Conservation (phyloP, 345 rosid species). For the Euclidium syriacum region DNA sequence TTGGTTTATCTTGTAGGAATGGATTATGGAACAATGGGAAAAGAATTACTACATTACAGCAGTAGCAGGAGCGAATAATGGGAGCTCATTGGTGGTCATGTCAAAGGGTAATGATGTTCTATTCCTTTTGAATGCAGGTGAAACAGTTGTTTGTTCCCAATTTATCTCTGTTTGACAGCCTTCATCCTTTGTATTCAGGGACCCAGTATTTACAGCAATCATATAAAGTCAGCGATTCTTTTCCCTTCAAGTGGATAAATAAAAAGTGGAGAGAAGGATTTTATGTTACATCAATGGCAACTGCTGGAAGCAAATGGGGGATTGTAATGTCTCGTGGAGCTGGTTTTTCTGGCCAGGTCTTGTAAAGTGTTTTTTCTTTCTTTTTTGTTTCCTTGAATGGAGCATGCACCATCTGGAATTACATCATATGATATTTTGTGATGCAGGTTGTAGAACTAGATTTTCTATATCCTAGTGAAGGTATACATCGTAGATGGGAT, state of each 20-base stretch:
- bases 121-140: neutral
- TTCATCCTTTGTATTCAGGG: conserved; percentile 41
- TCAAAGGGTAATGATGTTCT: conserved; percentile 64
- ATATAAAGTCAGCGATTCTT: conserved; percentile 92
- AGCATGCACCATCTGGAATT: neutral
- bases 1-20: conserved; percentile 47
- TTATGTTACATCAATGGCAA: conserved; percentile 89
- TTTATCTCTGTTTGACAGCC: neutral
- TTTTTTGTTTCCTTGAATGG: neutral
- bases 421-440: neutral
- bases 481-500: conserved; percentile 96
- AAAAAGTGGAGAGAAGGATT: conserved; percentile 96
- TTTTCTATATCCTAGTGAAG: conserved; percentile 98
- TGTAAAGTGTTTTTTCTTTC: neutral
- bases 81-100: conserved; percentile 93
- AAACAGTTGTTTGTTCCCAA: neutral
- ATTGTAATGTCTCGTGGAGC: conserved; percentile 99
- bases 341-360: conserved; percentile 81
- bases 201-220: conserved; percentile 94
- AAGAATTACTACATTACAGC: conserved; percentile 91
- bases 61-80: conserved; percentile 86
- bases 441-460: conserved; percentile 91
- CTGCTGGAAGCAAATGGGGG: conserved; percentile 97
- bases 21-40: conserved; percentile 99
- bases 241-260: conserved; percentile 97